These are phyloP conservation scores for Eucalyptus lansdowneana DNA, from an alignment of 345 rosid species.

Conservation along the genomic window DNA sequence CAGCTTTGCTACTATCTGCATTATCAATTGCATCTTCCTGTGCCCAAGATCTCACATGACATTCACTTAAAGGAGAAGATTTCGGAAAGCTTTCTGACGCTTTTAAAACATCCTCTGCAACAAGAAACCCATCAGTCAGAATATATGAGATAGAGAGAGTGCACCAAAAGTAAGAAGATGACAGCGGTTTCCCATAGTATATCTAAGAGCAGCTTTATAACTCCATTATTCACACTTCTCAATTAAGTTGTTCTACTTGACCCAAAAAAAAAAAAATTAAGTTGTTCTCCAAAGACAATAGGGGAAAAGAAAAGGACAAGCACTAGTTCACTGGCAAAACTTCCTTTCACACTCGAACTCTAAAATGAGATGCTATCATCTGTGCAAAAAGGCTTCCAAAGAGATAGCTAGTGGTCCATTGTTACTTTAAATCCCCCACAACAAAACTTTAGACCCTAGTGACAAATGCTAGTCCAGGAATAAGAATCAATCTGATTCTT, in stretches of 20 bases:
- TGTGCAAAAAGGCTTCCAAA: background rate
- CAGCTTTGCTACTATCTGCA: conserved; percentile 25
- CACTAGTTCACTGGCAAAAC: background rate
- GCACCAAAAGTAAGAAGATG: background rate
- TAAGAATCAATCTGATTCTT: background rate
- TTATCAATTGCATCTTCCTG: conserved; percentile 11
- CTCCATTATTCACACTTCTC: background rate
- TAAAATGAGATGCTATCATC: background rate
- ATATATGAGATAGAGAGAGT: background rate
- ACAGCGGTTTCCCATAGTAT: background rate
- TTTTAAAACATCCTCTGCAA: background rate
- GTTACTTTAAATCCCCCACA: background rate
- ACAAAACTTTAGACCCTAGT: background rate
- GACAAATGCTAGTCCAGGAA: background rate
- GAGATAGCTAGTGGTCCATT: background rate
- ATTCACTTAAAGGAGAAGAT: background rate
- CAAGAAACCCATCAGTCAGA: background rate
- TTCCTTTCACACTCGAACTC: background rate
- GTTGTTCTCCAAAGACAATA: background rate
- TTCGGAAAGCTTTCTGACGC: background rate
- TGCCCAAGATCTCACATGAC: background rate
- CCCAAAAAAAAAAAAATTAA: background rate
- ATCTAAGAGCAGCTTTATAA: background rate
- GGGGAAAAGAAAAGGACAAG: background rate
- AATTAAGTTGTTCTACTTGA: background rate